Conservation (phyloP, 306 rosid genomes). For the Arachis stenosperma region DNA sequence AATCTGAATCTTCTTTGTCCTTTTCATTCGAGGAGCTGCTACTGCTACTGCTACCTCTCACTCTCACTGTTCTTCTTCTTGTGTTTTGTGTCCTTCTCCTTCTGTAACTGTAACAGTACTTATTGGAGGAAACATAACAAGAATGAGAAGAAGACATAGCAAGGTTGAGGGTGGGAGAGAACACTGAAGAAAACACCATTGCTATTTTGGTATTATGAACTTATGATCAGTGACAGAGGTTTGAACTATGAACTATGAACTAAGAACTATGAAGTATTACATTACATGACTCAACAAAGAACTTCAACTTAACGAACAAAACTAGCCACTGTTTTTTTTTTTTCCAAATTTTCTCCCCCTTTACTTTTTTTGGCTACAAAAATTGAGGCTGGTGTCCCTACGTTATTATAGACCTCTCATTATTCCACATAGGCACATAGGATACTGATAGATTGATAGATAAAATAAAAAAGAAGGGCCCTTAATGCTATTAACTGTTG, state of each 20-base stretch:
- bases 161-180: slow-evolving; percentile 58
- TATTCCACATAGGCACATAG: slow-evolving; percentile 42
- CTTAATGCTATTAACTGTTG: too few species aligned
- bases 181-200: slow-evolving; percentile 53
- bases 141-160: slow-evolving; percentile 28
- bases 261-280: not conserved
- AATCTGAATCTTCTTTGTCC: slow-evolving; percentile 42
- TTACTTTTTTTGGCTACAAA: not conserved
- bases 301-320: slow-evolving; percentile 20
- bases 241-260: not conserved
- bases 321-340: slow-evolving; percentile 1
- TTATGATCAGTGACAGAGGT: slow-evolving; percentile 30
- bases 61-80: not conserved
- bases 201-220: slow-evolving; percentile 9
- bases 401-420: slow-evolving; percentile 41
- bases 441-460: not conserved
- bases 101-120: slow-evolving; percentile 12
- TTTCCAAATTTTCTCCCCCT: not conserved
- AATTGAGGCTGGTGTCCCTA: slow-evolving; percentile 39
- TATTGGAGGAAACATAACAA: too few species aligned
- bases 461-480: too few species aligned
- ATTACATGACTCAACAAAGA: not conserved
- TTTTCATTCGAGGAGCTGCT: slow-evolving; percentile 39
- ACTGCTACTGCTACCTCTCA: slow-evolving; percentile 58
- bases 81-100: slow-evolving; percentile 33